A percentile compares a stretch with the other conserved stretches of the same genome.
These are phyloP conservation scores for Petunia hybrid DNA, from an alignment of 305 asterid genomes.

Conservation along the genomic window DNA sequence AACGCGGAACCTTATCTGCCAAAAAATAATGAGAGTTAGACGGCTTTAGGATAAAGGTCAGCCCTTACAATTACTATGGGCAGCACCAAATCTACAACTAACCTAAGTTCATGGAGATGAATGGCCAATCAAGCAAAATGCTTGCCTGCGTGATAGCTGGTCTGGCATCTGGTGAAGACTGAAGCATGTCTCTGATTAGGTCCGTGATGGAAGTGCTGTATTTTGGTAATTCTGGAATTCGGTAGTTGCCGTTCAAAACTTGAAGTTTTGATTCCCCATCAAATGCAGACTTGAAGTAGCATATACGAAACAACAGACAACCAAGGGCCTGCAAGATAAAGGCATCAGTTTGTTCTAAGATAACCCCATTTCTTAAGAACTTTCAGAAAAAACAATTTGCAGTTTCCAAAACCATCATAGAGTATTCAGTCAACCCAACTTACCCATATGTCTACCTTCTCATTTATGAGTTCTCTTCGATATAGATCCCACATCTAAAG, in stretches of 20 bases:
- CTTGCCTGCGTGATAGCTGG: conserved; percentile 99
- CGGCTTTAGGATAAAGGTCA: conserved; percentile 45
- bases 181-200: conserved; percentile 85
- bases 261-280: conserved; percentile 99
- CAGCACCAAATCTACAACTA: conserved; percentile 72
- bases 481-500: conserved; percentile 95
- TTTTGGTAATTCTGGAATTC: conserved; percentile 89
- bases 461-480: conserved; percentile 81
- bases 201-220: conserved; percentile 67
- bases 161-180: conserved; percentile 83
- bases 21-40: conserved; percentile 41
- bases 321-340: conserved; percentile 79
- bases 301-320: conserved; percentile 88
- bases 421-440: conserved; percentile 43
- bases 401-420: conserved; percentile 21
- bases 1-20: conserved; percentile 97
- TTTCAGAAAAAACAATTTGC: background rate
- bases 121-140: conserved; percentile 93
- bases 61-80: conserved; percentile 71
- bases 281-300: conserved; percentile 91
- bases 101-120: conserved; percentile 87
- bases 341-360: conserved; percentile 18
- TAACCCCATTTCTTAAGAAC: background rate
- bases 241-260: conserved; percentile 87
- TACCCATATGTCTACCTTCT: conserved; percentile 99